These are phyloP conservation scores for Elongisporangium anandrum DNA, from an alignment of 352 stramenopile species.

Conservation along the genomic window DNA sequence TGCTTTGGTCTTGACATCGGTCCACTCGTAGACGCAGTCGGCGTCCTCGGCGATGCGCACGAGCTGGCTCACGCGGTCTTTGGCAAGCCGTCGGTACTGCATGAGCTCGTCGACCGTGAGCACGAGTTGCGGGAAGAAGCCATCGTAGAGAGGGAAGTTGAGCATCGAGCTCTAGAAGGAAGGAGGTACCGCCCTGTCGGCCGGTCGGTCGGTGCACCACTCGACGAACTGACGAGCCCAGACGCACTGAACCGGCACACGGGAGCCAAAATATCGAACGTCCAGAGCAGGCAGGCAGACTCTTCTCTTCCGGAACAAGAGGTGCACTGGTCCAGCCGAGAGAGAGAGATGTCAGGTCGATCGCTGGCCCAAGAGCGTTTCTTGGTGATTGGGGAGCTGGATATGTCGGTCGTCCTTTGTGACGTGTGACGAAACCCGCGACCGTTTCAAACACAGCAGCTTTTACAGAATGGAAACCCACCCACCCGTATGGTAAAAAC, in stretches of 20 bases:
- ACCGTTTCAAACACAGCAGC: not conserved
- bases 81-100: constrained; percentile 66
- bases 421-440: not conserved
- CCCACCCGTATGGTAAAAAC: not conserved
- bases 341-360: not conserved
- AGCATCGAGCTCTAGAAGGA: not conserved
- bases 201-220: not conserved
- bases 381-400: not conserved
- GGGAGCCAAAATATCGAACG: not conserved
- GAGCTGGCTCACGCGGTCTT: constrained; percentile 61
- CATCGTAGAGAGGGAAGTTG: constrained; percentile 45
- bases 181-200: not conserved
- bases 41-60: constrained; percentile 68
- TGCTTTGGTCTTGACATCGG: constrained; percentile 21
- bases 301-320: not conserved
- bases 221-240: not conserved
- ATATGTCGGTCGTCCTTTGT: not conserved
- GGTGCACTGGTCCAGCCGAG: not conserved
- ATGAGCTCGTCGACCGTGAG: constrained; percentile 67
- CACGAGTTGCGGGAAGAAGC: constrained; percentile 79
- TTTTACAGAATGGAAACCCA: not conserved
- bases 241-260: not conserved
- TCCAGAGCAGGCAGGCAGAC: not conserved
- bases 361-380: not conserved
- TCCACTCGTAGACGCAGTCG: constrained; percentile 73